These are phyloP conservation scores for Lagerstroemia speciosa DNA, from an alignment of 345 rosid genomes.

Conservation along the genomic window DNA sequence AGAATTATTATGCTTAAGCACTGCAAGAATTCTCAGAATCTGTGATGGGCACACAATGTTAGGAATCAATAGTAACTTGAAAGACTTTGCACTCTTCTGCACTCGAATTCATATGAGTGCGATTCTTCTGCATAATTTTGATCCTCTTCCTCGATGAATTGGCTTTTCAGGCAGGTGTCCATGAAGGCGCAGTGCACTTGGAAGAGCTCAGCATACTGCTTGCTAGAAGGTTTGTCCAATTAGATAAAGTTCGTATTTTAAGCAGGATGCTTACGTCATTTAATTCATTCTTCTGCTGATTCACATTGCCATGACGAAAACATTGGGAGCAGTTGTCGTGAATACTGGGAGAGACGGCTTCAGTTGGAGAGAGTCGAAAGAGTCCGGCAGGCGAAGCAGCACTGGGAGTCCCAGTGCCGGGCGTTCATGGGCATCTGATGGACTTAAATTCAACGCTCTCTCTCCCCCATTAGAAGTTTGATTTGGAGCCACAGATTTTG, in stretches of 20 bases:
- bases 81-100: no score
- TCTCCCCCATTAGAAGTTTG: not conserved
- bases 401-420: slow-evolving; percentile 74
- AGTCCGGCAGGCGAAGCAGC: slow-evolving; percentile 60
- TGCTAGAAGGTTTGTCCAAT: slow-evolving; percentile 45
- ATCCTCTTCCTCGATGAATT: not conserved
- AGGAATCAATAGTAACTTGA: not conserved
- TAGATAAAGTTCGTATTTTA: not conserved
- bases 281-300: not conserved
- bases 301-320: not conserved
- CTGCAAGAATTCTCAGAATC: not conserved
- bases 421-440: slow-evolving; percentile 51
- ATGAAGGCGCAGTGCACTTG: slow-evolving; percentile 64
- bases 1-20: not conserved
- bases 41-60: not conserved
- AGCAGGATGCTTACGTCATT: not conserved
- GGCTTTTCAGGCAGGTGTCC: slow-evolving; percentile 42
- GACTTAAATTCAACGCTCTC: not conserved
- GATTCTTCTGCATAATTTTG: not conserved
- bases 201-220: slow-evolving; percentile 68
- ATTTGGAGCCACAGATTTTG: not conserved
- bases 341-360: slow-evolving; percentile 68
- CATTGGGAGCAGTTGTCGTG: slow-evolving; percentile 44
- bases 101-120: not conserved
- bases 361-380: slow-evolving; percentile 61